Evolutionary conservation across 2,329 filamentous ascomycete species (phyloP).

Genomic region (Alternaria longipes): DNA sequence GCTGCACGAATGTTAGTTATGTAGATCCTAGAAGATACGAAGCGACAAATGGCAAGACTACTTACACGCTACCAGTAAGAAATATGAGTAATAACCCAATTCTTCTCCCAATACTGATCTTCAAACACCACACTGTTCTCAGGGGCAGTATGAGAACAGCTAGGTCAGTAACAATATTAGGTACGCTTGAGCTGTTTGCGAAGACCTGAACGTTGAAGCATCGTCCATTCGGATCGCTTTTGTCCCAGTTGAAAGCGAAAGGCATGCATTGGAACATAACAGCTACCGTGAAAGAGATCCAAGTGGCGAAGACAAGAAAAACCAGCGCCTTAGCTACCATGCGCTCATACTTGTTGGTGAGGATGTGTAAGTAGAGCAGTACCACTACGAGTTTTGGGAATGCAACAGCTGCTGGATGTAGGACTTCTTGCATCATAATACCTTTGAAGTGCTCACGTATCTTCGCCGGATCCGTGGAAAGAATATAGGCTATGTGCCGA

Average conservation of each 20-base stretch:
- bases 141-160: constrained; percentile 33
- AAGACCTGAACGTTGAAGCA: constrained; percentile 35
- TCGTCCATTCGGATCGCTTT: constrained; percentile 30
- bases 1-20: constrained; percentile 14
- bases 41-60: background rate
- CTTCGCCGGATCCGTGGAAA: constrained; percentile 22
- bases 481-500: constrained; percentile 31
- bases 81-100: constrained; percentile 39
- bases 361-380: constrained; percentile 36
- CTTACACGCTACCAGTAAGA: constrained; percentile 40
- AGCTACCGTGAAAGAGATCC: constrained; percentile 34
- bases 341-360: constrained; percentile 37
- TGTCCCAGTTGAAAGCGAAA: constrained; percentile 40
- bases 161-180: constrained; percentile 39
- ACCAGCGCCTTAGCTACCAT: constrained; percentile 30
- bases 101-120: constrained; percentile 28
- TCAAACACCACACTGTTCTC: constrained; percentile 32
- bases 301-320: constrained; percentile 28
- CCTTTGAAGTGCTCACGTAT: constrained; percentile 34
- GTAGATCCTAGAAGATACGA: background rate
- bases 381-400: constrained; percentile 40
- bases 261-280: constrained; percentile 36
- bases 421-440: constrained; percentile 34
- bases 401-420: constrained; percentile 38
- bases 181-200: constrained; percentile 36